Conservation (phyloP, 768 basidiomycete species). For the Lactifluus echinatus region DNA sequence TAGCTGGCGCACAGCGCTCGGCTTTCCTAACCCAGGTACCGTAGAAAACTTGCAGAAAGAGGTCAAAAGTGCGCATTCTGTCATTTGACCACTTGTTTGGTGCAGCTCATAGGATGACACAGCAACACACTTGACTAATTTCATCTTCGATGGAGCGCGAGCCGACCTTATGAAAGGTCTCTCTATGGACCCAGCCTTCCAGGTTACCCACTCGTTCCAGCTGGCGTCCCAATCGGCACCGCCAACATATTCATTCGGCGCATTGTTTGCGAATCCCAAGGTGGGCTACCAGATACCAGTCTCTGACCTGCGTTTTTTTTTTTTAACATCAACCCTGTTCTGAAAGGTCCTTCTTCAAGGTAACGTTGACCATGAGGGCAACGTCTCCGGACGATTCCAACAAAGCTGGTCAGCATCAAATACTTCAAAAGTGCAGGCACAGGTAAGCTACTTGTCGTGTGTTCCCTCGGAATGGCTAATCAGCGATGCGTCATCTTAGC, state of each 20-base stretch:
- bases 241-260: conserved; percentile 90
- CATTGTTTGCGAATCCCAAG: conserved; percentile 78
- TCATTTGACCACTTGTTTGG: conserved; percentile 1
- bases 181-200: conserved; percentile 92
- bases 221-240: conserved; percentile 79
- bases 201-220: conserved; percentile 93
- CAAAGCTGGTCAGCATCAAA: conserved; percentile 74
- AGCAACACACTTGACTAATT: conserved; percentile 91
- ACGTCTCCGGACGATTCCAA: conserved; percentile 81
- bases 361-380: conserved; percentile 88
- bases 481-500: conserved; percentile 35
- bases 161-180: conserved; percentile 93
- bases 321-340: neutral
- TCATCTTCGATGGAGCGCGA: conserved; percentile 93
- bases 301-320: neutral
- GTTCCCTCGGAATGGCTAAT: neutral
- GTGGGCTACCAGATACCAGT: conserved; percentile 35
- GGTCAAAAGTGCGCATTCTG: conserved; percentile 60
- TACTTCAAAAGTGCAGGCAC: conserved; percentile 80
- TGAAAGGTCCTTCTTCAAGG: conserved; percentile 88
- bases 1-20: conserved; percentile 73
- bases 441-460: conserved; percentile 44
- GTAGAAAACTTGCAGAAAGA: conserved; percentile 91
- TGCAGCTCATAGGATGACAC: conserved; percentile 6
- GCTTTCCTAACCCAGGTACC: conserved; percentile 84